A percentile compares a stretch with the other conserved stretches of the same genome.
Evolutionary conservation across 148 eudicot genomes (phyloP).

Genomic region (Nepenthes mirabilis): DNA sequence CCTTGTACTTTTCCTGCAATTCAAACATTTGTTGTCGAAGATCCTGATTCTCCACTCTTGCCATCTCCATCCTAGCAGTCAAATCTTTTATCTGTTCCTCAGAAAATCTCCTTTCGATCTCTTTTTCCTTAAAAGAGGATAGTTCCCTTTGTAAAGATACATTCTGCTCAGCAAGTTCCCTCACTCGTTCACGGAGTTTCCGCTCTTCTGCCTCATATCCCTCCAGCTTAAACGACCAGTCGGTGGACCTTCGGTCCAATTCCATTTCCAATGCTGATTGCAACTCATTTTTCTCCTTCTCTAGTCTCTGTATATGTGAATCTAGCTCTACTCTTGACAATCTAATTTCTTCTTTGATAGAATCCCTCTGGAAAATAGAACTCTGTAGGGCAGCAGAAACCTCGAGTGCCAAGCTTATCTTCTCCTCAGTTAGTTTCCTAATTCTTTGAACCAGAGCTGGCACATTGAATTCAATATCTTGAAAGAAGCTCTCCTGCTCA

Average conservation of each 20-base stretch:
- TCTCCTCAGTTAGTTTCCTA: slow-evolving; percentile 51
- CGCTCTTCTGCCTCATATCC: slow-evolving; percentile 72
- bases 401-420: slow-evolving; percentile 41
- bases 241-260: slow-evolving; percentile 82
- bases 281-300: slow-evolving; percentile 68
- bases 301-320: slow-evolving; percentile 33
- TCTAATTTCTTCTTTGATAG: slow-evolving; percentile 29
- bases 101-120: slow-evolving; percentile 29
- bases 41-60: slow-evolving; percentile 42
- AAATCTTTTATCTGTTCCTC: slow-evolving; percentile 49
- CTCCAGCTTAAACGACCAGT: slow-evolving; percentile 74
- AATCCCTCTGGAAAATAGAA: slow-evolving; percentile 44
- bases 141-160: slow-evolving; percentile 84
- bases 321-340: slow-evolving; percentile 28
- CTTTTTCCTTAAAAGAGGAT: slow-evolving; percentile 52
- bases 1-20: slow-evolving; percentile 44
- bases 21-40: slow-evolving; percentile 34
- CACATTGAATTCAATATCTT: slow-evolving; percentile 26
- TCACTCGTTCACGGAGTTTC: slow-evolving; percentile 75
- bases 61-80: slow-evolving; percentile 38
- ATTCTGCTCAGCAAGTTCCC: slow-evolving; percentile 94
- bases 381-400: slow-evolving; percentile 37
- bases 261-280: slow-evolving; percentile 65
- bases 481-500: slow-evolving; percentile 40
- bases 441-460: slow-evolving; percentile 46